Conservation (phyloP, 306 rosid species). For the Casuarina cunninghamiana region DNA sequence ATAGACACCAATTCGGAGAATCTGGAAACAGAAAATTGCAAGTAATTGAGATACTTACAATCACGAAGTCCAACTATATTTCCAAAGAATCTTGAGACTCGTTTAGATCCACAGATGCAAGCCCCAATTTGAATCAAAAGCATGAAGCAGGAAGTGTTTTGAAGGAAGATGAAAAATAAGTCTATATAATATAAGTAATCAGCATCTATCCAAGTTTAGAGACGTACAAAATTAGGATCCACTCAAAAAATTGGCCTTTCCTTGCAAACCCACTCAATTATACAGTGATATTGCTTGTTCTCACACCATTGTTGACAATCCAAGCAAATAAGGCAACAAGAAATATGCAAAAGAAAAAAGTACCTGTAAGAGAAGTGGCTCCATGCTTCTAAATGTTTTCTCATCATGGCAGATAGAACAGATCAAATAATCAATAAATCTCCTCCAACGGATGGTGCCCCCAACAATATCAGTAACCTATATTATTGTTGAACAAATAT, state of each 20-base stretch:
- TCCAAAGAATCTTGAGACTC: background rate
- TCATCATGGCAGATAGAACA: constrained; percentile 63
- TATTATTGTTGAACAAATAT: constrained; percentile 7
- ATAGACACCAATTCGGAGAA: constrained; percentile 75
- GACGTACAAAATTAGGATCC: background rate
- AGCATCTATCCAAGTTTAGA: background rate
- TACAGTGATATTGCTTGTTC: background rate
- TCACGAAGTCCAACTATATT: background rate
- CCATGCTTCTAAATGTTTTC: constrained; percentile 59
- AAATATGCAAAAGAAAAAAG: constrained; percentile 15
- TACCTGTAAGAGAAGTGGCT: constrained; percentile 90
- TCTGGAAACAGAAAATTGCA: constrained; percentile 42
- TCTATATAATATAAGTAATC: background rate
- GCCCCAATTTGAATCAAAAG: background rate
- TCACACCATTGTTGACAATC: background rate
- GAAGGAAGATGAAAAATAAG: background rate
- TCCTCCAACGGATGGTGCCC: constrained; percentile 89
- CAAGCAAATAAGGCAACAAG: background rate
- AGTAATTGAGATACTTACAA: background rate
- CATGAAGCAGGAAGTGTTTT: background rate
- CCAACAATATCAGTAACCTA: constrained; percentile 88
- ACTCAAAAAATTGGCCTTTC: background rate
- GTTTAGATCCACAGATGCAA: background rate
- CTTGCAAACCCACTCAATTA: background rate
- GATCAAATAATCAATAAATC: constrained; percentile 82